These are phyloP conservation scores for Neurospora tetrasperma DNA, from an alignment of 495 filamentous ascomycete genomes.

Conservation along the genomic window DNA sequence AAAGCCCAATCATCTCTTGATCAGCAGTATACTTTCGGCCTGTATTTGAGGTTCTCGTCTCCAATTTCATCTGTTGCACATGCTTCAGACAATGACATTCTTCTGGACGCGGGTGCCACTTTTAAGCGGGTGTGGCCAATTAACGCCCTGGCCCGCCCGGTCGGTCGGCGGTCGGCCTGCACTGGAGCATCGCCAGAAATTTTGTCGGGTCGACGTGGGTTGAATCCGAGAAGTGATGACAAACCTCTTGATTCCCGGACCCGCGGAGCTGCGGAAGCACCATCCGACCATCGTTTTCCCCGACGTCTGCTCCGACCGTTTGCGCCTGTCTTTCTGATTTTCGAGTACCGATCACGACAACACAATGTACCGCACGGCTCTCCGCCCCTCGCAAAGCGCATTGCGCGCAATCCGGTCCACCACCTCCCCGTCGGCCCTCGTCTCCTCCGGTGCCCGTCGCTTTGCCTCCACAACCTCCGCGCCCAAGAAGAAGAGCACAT, in stretches of 20 bases:
- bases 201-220: constrained; percentile 11
- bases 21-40: not conserved
- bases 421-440: not conserved
- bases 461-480: constrained; percentile 61
- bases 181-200: constrained; percentile 15
- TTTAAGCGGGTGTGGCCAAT: not conserved
- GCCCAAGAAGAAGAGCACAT: constrained; percentile 66
- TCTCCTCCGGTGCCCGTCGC: constrained; percentile 36
- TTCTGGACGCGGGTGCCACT: not conserved
- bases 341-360: constrained; percentile 4
- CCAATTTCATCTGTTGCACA: not conserved
- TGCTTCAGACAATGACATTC: not conserved
- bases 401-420: constrained; percentile 29
- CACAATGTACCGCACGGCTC: constrained; percentile 52
- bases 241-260: constrained; percentile 10
- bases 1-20: not conserved
- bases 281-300: constrained; percentile 10
- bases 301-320: not conserved
- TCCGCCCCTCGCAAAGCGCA: constrained; percentile 45
- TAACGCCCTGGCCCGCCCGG: not conserved
- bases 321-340: not conserved
- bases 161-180: not conserved
- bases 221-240: constrained; percentile 13
- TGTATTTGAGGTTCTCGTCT: not conserved
- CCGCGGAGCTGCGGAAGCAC: constrained; percentile 6